Evolutionary conservation across 2,329 filamentous ascomycete species (phyloP).

Genomic region (Acephala macrosclerotiorum): DNA sequence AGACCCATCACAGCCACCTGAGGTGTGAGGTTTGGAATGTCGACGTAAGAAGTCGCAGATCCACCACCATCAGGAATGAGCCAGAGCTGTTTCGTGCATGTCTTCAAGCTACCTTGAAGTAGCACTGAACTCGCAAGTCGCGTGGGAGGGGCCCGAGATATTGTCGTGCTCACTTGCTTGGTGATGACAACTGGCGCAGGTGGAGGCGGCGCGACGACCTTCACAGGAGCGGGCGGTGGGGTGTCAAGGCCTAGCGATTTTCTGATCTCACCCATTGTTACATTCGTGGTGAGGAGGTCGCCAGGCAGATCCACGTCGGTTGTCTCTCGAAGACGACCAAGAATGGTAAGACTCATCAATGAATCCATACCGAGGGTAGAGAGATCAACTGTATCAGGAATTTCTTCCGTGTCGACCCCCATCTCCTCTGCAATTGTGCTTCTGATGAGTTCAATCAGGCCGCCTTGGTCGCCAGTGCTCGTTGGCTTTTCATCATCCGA

Average conservation of each 20-base stretch:
- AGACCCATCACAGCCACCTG: constrained; percentile 62
- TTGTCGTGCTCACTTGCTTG: constrained; percentile 2
- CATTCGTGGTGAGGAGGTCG: constrained; percentile 67
- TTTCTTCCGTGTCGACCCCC: constrained; percentile 72
- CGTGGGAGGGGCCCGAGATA: constrained; percentile 16
- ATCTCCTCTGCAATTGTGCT: constrained; percentile 75
- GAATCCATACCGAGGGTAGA: constrained; percentile 67
- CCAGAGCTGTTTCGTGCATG: constrained; percentile 52
- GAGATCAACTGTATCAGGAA: constrained; percentile 60
- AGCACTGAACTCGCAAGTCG: constrained; percentile 45
- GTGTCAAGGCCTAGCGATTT: constrained; percentile 62
- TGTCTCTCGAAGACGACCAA: constrained; percentile 61
- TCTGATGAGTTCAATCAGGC: constrained; percentile 62
- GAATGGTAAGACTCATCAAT: constrained; percentile 62
- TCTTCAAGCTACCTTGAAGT: constrained; percentile 55
- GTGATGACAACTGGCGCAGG: constrained; percentile 1
- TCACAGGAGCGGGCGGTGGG: constrained; percentile 1
- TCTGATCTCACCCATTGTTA: constrained; percentile 71
- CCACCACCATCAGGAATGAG: constrained; percentile 58
- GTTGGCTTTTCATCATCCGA: constrained; percentile 52
- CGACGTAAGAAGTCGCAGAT: constrained; percentile 45
- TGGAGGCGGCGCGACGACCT: constrained; percentile 16
- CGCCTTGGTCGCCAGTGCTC: constrained; percentile 37
- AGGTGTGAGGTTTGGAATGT: constrained; percentile 48
- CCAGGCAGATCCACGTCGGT: constrained; percentile 60